Percentiles rank a stretch among this genome's conserved stretches.
phyloP scores from a whole-genome alignment of 1,139 yeast species.

The Tardiomyces depauwii region DNA sequence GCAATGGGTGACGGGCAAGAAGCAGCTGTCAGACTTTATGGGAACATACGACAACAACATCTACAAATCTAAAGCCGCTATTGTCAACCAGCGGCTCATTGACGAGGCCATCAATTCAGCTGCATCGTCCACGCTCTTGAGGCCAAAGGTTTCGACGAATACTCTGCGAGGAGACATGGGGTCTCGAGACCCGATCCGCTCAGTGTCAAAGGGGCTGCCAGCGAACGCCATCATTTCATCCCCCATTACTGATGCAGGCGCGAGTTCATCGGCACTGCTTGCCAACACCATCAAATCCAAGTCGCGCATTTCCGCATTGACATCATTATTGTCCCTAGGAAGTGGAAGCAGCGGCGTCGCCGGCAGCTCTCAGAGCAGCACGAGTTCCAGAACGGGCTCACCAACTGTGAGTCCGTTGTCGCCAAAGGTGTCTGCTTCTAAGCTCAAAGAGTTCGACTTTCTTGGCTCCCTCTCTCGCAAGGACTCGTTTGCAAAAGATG shows the following conservation, averaged over 20 bases:
- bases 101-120: constrained; percentile 15
- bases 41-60: constrained; percentile 44
- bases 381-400: constrained; percentile 1
- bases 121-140: constrained; percentile 11
- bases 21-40: constrained; percentile 35
- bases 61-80: constrained; percentile 15
- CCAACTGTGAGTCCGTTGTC: neutral
- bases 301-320: constrained; percentile 13
- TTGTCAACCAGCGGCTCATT: constrained; percentile 12
- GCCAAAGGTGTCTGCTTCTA: neutral
- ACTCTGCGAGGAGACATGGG: neutral
- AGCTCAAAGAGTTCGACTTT: neutral
- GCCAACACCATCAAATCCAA: constrained; percentile 12
- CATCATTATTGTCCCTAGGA: constrained; percentile 12
- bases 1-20: constrained; percentile 8
- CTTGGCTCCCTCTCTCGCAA: neutral
- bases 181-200: constrained; percentile 2
- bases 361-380: neutral
- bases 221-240: constrained; percentile 16
- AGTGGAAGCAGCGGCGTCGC: neutral
- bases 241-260: constrained; percentile 8
- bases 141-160: constrained; percentile 7
- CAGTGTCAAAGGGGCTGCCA: constrained; percentile 12
- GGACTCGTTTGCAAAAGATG: neutral
- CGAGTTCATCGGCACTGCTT: constrained; percentile 8